Evolutionary conservation across 768 basidiomycete genomes (phyloP), one percentile per base, ranked within the genome.

Genomic region (Hydnomerulius pinastri): DNA sequence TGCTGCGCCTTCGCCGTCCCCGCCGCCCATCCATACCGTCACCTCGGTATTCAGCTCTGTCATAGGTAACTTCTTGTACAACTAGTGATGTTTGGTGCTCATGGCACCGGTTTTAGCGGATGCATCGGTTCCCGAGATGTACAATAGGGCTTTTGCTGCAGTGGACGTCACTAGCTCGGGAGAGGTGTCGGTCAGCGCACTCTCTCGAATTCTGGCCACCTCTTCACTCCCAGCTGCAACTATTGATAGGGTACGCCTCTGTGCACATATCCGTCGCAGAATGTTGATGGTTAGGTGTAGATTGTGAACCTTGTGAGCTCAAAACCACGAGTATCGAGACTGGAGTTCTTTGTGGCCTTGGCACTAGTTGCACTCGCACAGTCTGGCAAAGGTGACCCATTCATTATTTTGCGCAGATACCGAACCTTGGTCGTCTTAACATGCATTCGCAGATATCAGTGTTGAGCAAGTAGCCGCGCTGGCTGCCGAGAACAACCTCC

Each of bases 321-420:
- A 28, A 79, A 80, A 51, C 78, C 89, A 37, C 78, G 86, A 43
- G 87, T 98, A 30, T 90, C 91, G 7, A 90, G 84, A 57, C 82
- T 87, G 49, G 94, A 98, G 64, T 95, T 96, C 74, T 95, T 90
- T 65, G 90, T 95, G 10, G 90, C 92, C 9, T 70, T 98, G 21
- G 92, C 90, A 10, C 76, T 98, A 12, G 91, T 90, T 38, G 90
- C 91, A 2, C 73, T 96, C 4, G 91, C 90, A 5, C 94, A 98
- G 68, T 73, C 82, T 5, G 86, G 83, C 4, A 85, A 86, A 79
- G 90, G 90, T 88, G 48, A 21, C n/a, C n/a, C n/a, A 70, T 59
- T 6, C 12, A 30, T 25, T 24, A 8, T 52, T 25, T 58, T 50
- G 12, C 45, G 17, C 35, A n/a, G 32, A 33, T 25, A 13, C 38